Conservation (phyloP, 1,284 basidiomycete species). For the Porogramme epimiltina region DNA sequence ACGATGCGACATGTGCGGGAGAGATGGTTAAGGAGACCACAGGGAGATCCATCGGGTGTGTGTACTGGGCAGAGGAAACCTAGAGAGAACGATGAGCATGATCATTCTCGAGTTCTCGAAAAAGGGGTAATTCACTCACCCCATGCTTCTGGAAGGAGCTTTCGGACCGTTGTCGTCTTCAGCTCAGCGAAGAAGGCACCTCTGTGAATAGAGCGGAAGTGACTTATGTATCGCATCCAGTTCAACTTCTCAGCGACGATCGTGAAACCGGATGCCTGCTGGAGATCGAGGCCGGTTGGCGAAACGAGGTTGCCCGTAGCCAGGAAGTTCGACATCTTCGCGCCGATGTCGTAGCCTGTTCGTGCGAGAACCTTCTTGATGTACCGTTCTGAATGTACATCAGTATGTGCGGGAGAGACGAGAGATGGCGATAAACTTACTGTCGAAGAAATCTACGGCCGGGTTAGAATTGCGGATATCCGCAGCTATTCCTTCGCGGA, state of each 20-base stretch:
- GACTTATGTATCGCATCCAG: slow-evolving; percentile 97
- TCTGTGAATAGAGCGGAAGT: slow-evolving; percentile 98
- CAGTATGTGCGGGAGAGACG: neutral
- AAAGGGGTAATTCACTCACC: slow-evolving; percentile 48
- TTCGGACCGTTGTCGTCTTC: slow-evolving; percentile 98
- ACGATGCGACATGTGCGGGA: slow-evolving; percentile 93
- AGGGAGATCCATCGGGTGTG: slow-evolving; percentile 97
- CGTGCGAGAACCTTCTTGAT: slow-evolving; percentile 78
- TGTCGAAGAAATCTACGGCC: slow-evolving; percentile 85
- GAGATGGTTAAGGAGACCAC: slow-evolving; percentile 97
- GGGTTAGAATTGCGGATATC: slow-evolving; percentile 79
- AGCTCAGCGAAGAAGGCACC: slow-evolving; percentile 99
- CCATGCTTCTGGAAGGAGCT: slow-evolving; percentile 98
- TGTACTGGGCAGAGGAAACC: slow-evolving; percentile 99
- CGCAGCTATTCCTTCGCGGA: slow-evolving; percentile 71
- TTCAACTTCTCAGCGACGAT: slow-evolving; percentile 99
- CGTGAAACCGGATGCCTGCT: slow-evolving; percentile 97
- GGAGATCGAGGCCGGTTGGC: slow-evolving; percentile 93
- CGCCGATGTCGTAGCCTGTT: slow-evolving; percentile 91
- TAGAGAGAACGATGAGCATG: slow-evolving; percentile 29
- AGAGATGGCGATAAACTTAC: slow-evolving; percentile 44
- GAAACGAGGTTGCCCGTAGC: slow-evolving; percentile 97
- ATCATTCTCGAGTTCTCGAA: too few species aligned
- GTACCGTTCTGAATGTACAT: slow-evolving; percentile 65
- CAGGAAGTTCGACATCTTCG: slow-evolving; percentile 91